Base-by-base conservation (phyloP, 2,329 filamentous ascomycete genomes). In the Cladophialophora bantiana region DNA sequence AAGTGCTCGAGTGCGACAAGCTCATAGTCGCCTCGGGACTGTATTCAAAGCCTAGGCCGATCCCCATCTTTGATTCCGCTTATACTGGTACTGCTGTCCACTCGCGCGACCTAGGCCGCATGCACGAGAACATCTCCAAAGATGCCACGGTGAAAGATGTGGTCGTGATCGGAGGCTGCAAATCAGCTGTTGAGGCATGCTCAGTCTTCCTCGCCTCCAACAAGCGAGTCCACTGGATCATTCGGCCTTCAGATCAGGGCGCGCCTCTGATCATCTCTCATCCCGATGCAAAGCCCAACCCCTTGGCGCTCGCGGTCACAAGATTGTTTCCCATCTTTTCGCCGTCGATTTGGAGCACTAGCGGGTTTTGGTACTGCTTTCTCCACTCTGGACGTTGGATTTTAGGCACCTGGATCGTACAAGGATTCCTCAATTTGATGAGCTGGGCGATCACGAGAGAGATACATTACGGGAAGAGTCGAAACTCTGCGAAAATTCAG, bases 21-120 rank as follows among this genome's bases (percentile, higher is more conserved):
- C 64, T 76, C 13, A 70, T 75, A 6, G 31, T 76, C 4, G 74
- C 75, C 7, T 74, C 74, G 0, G 74, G 75, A 6, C 57, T 76
- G 6, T 75, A 72, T 4, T 75, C 74, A 0, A 64, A 73, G 26
- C 74, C 74, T 9, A 73, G 72, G 38, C 31, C 70, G 2, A 74
- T 74, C 0, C 36, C 61, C 0, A 62, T 70, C 0, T 54, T 61
- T 7, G 38, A 15, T 0, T 20, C 48, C 7, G 26, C 32, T 12
- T 66, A 60, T 32, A 45, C 42, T 6, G 63, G 63, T 5, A 52
- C 42, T 15, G n/a, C 50, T 13, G 42, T 57, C 15, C 63, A 66
- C 34, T 62, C 63, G 13, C 48, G 38, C 35, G 55, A 52, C 38
- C 45, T 66, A 4, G 40, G 59, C 57, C 63, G 57, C 35, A 20